A percentile compares a stretch with the other conserved stretches of the same genome.
Conservation (phyloP, 768 basidiomycete species). For the Mycena rebaudengoi region DNA sequence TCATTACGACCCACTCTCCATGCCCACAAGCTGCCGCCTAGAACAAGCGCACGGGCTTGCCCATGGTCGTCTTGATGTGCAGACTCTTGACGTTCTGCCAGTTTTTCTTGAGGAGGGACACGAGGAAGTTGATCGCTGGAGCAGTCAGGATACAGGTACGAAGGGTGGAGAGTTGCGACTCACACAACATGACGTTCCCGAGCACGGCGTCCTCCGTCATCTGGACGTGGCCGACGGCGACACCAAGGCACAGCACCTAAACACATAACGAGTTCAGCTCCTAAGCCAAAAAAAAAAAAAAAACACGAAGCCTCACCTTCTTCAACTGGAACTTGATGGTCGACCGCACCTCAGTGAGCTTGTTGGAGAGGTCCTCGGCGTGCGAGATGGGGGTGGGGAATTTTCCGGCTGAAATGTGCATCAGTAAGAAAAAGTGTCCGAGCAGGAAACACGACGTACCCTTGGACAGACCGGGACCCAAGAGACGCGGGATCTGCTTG, state of each 20-base stretch:
- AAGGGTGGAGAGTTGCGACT: constrained; percentile 33
- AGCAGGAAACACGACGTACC: constrained; percentile 56
- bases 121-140: constrained; percentile 99
- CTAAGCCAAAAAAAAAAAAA: no score
- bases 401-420: constrained; percentile 78
- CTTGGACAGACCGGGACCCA: constrained; percentile 99
- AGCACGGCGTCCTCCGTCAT: constrained; percentile 99
- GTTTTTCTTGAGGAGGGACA: constrained; percentile 99
- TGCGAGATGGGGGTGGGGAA: constrained; percentile 98
- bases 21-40: constrained; percentile 46
- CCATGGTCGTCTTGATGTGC: constrained; percentile 99
- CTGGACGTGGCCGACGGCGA: constrained; percentile 96
- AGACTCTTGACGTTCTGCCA: constrained; percentile 99
- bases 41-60: constrained; percentile 70
- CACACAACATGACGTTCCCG: constrained; percentile 96
- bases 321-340: constrained; percentile 99
- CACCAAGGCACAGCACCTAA: constrained; percentile 98
- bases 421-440: not conserved
- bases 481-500: constrained; percentile 99
- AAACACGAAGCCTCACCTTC: no score
- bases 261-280: no score
- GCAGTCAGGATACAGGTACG: not conserved
- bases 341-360: constrained; percentile 94
- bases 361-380: constrained; percentile 87
- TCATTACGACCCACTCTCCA: no score